A percentile compares a stretch with the other conserved stretches of the same genome.
Conservation (phyloP, 2,329 filamentous ascomycete genomes). For the Chrysosporium queenslandicum region DNA sequence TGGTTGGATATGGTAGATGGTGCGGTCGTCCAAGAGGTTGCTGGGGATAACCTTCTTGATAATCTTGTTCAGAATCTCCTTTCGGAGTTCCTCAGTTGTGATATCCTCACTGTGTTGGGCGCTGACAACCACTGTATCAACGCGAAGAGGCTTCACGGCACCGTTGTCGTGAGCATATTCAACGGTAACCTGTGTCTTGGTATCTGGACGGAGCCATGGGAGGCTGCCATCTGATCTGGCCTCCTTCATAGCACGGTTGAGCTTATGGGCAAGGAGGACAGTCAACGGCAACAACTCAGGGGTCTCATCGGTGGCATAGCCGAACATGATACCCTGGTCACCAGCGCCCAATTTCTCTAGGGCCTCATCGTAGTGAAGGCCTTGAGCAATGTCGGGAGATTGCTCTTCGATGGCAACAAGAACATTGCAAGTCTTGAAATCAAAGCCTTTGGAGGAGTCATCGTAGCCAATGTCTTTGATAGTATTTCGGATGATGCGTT, state of each 20-base stretch:
- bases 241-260: conserved; percentile 87
- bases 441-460: conserved; percentile 92
- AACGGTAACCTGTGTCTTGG: conserved; percentile 98
- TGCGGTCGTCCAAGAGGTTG: conserved; percentile 84
- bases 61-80: conserved; percentile 95
- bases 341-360: conserved; percentile 96
- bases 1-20: conserved; percentile 97
- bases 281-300: conserved; percentile 94
- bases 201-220: conserved; percentile 93
- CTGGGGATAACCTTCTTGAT: conserved; percentile 88
- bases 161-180: conserved; percentile 97
- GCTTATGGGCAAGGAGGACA: conserved; percentile 87
- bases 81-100: conserved; percentile 80
- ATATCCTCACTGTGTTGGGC: conserved; percentile 88
- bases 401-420: conserved; percentile 98
- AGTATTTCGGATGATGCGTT: conserved; percentile 85
- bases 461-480: conserved; percentile 99
- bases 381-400: conserved; percentile 96
- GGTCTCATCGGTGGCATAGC: conserved; percentile 98
- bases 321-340: conserved; percentile 99
- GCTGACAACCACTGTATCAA: conserved; percentile 93
- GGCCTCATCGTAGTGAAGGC: conserved; percentile 94
- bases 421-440: conserved; percentile 99
- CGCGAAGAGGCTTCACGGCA: conserved; percentile 81
- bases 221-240: conserved; percentile 79